A percentile compares a stretch with the other conserved stretches of the same genome.
These are phyloP conservation scores for Colletotrichum magnum DNA, from an alignment of 2,329 filamentous ascomycete genomes.

Conservation along the genomic window DNA sequence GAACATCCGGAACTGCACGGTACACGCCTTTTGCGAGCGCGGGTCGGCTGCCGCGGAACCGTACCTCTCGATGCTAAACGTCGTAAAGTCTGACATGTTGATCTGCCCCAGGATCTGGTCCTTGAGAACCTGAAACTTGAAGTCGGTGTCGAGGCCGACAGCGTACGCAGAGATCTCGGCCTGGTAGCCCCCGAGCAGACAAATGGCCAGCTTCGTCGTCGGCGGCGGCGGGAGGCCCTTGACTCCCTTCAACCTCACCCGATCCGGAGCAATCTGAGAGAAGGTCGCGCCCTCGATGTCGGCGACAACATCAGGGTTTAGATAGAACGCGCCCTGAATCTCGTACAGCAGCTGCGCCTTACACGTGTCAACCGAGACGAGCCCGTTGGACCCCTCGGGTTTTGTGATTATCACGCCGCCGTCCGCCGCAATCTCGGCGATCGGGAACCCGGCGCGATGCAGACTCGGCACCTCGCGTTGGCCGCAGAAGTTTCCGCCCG, in stretches of 20 bases:
- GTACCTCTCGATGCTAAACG: constrained; percentile 49
- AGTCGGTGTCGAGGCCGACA: constrained; percentile 44
- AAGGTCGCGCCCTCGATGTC: constrained; percentile 53
- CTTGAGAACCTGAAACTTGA: constrained; percentile 48
- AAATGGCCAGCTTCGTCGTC: constrained; percentile 57
- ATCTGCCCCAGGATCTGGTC: constrained; percentile 45
- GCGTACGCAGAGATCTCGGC: constrained; percentile 49
- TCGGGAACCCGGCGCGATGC: constrained; percentile 52
- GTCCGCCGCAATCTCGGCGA: constrained; percentile 53
- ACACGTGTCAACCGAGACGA: constrained; percentile 54
- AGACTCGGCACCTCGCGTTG: constrained; percentile 55
- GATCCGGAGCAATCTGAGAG: constrained; percentile 51
- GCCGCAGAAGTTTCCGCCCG: constrained; percentile 68
- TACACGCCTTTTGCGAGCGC: constrained; percentile 53
- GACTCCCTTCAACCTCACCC: constrained; percentile 54
- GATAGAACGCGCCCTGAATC: constrained; percentile 61
- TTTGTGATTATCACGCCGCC: constrained; percentile 54
- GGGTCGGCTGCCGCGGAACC: constrained; percentile 44
- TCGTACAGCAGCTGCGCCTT: constrained; percentile 65
- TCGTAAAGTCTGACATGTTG: constrained; percentile 44
- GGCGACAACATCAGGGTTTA: constrained; percentile 65
- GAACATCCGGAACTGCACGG: constrained; percentile 59
- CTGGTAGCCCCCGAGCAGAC: constrained; percentile 54
- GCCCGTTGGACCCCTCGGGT: constrained; percentile 51
- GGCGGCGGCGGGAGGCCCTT: constrained; percentile 54